Evolutionary conservation across 2,329 filamentous ascomycete species (phyloP), one percentile per base, ranked within the genome.

Genomic region (Cryphonectria japonica): DNA sequence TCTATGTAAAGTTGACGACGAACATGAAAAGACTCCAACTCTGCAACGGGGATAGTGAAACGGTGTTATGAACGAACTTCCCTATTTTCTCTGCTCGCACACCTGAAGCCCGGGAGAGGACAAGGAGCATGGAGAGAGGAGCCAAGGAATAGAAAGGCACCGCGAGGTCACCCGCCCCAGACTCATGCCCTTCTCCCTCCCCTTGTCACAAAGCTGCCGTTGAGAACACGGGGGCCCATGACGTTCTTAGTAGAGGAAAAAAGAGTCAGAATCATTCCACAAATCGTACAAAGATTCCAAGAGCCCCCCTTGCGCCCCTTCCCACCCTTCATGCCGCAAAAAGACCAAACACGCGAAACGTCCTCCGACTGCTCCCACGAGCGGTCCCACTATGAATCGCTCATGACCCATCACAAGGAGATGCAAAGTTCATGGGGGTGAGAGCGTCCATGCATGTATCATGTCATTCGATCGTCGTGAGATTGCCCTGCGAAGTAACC

Each of bases 401-500:
- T 74, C 73, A 75, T 73, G 73, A 76, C 73, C 75, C 75, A 76
- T 73, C 70, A 75, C 70, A 61, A 68, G 64, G 68, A 71, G 79
- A 80, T 80, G 79, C 77, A 78, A 77, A 75, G 79, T 80, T 83
- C 64, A 67, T 60, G 68, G 81, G 81, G 46, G 19, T 19, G 46
- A 83, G 80, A 80, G 85, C 82, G 67, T 72, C 68, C 69, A 66
- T 66, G 26, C 69, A 66, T 66, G 32, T 63, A 59, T 62, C 66
- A 54, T 60, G 43, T 84, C 82, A 84, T 85, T 87, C 85, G 86
- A 85, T 86, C 81, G 80, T 83, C 84, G 78, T 83, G 81, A 77
- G 80, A 85, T 84, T 83, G 83, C 80, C 84, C 85, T 84, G 84
- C 81, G 84, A 85, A 84, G 84, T 86, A 88, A 87, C 84, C 85